Percentiles rank a stretch among this genome's conserved stretches.
These are phyloP conservation scores for Calonectria pteridis DNA, from an alignment of 2,329 filamentous ascomycete species.

Conservation along the genomic window DNA sequence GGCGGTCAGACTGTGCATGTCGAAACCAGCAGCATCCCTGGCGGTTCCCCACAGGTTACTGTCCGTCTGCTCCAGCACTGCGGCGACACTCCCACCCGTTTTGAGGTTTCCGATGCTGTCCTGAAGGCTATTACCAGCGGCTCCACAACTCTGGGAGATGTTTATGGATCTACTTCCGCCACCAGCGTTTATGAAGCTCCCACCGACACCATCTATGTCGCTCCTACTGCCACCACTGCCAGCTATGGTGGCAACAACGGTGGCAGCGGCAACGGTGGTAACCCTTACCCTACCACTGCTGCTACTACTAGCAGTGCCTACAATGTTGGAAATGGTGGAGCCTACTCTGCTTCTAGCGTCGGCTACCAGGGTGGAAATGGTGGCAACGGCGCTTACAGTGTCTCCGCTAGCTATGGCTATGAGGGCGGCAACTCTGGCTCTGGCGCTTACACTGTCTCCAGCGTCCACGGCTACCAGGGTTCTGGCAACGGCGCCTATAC, in stretches of 20 bases:
- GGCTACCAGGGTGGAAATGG: too few relatives aligned
- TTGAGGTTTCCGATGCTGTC: background rate
- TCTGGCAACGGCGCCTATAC: too few relatives aligned
- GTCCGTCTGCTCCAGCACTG: too few relatives aligned
- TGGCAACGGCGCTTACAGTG: background rate
- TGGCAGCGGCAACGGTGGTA: too few relatives aligned
- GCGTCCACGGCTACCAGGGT: too few relatives aligned
- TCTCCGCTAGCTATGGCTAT: background rate
- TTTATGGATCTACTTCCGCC: background rate
- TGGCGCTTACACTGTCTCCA: background rate
- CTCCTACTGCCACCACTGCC: background rate
- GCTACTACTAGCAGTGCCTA: background rate
- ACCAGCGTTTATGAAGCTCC: too few relatives aligned
- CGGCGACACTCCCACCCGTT: too few relatives aligned
- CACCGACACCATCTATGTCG: background rate
- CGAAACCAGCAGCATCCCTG: too few relatives aligned
- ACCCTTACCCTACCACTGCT: too few relatives aligned
- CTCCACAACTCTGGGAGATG: background rate
- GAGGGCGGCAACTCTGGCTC: background rate
- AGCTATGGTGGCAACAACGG: background rate
- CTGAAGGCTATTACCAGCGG: background rate
- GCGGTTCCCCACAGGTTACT: too few relatives aligned
- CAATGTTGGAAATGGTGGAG: background rate
- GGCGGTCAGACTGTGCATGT: too few relatives aligned
- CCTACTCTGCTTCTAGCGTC: too few relatives aligned